phyloP scores from a whole-genome alignment of 331 rosid genomes.

The Malus hybrid region DNA sequence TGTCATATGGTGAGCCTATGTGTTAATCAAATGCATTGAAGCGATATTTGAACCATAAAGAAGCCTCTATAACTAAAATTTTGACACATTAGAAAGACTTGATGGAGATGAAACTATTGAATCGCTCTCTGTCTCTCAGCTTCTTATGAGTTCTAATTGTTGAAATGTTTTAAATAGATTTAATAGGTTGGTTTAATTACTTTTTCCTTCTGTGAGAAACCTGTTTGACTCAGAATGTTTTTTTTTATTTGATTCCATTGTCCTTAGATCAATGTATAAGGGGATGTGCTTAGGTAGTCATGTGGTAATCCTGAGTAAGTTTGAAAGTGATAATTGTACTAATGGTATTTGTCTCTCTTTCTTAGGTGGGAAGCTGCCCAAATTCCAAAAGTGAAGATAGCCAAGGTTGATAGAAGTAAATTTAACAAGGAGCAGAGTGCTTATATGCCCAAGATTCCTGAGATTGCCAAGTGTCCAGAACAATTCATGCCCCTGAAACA shows the following conservation, averaged over 20 bases:
- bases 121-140: not conserved
- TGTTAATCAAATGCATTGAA: not conserved
- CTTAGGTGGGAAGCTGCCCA: constrained; percentile 88
- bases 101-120: not conserved
- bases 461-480: constrained; percentile 68
- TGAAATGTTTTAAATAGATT: not conserved
- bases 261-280: not conserved
- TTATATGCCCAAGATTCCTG: constrained; percentile 87
- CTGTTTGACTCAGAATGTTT: not conserved
- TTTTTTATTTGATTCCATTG: not conserved
- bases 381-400: constrained; percentile 79
- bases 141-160: not conserved
- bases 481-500: constrained; percentile 64
- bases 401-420: constrained; percentile 62
- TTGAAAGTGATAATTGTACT: not conserved
- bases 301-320: not conserved
- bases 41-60: not conserved
- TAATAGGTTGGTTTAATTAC: no score
- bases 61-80: not conserved
- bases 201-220: not conserved
- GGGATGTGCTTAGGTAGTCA: not conserved
- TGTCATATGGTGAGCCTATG: not conserved
- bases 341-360: not conserved
- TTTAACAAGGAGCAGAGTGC: constrained; percentile 64
- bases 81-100: not conserved